Base-by-base conservation (phyloP, 2,329 filamentous ascomycete species). In the Cordyceps farinosa region DNA sequence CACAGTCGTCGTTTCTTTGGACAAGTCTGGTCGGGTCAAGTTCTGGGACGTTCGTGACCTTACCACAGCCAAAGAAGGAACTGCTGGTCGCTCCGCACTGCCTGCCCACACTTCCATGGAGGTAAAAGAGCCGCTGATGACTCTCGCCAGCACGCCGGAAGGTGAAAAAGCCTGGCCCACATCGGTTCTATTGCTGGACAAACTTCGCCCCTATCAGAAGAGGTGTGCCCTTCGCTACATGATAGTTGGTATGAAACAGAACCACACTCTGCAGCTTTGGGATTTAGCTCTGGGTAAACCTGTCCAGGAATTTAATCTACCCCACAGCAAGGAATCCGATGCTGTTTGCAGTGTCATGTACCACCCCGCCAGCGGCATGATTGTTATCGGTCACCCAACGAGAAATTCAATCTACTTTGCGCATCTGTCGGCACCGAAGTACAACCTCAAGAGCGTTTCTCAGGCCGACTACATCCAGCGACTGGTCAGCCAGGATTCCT, bases 341-440 rank as follows among this genome's bases (percentile, higher is more conserved):
- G 92, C 92, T n/a, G 94, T 98, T 65, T 99, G 95, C 82, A 98
- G 93, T 74, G 90, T 99, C 73, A 89, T 90, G 73, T 99, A 98
- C 75, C 93, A 99, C 74, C 90, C 95, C 6, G 85, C 87, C 67
- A 95, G 93, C 36, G 93, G 94, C 64, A 96, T 98, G 79, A 90
- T 99, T 72, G 87, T 96, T 65, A 90, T 99, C 65, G 96, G 94
- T 42, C 95, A 99, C 72, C 95, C 96, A 11, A 98, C 94, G 1
- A 88, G 95, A 67, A 99, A 99, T 79, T 97, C 93, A 8, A 88
- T 99, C 75, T 99, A 97, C 80, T 96, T 99, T 78, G 87, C 97
- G 57, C 94, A 98, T 71, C 81, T 99, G 44, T 98, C 94, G 59
- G 94, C 93, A 47, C 95, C 95, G 27, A 92, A 92, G 77, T 98